These are phyloP conservation scores for Acacia acuminata DNA, from an alignment of 306 rosid species.

Conservation along the genomic window DNA sequence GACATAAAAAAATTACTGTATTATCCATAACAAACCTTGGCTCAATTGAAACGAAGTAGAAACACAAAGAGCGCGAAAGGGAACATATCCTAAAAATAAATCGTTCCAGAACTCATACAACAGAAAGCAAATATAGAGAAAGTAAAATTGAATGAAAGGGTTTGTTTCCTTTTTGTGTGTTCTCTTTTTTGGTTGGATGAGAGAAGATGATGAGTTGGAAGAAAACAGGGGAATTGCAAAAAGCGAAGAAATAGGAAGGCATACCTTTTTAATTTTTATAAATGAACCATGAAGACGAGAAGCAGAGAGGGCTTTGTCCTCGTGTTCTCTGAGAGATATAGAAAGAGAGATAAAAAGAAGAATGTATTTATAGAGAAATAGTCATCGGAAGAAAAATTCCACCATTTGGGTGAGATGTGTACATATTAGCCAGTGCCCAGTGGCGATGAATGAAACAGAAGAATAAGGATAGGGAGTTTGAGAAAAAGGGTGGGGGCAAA, in stretches of 20 bases:
- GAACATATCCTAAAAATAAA: background rate
- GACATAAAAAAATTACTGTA: background rate
- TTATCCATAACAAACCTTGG: conserved; percentile 3
- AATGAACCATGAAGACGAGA: conserved; percentile 35
- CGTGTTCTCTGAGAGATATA: conserved; percentile 27
- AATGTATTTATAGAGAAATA: conserved; percentile 1
- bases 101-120: conserved; percentile 14
- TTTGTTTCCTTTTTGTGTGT: background rate
- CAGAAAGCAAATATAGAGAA: conserved; percentile 7
- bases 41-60: background rate
- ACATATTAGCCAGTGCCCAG: conserved; percentile 9
- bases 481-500: background rate
- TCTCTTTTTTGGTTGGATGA: background rate
- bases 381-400: conserved; percentile 10
- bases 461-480: background rate
- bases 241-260: conserved; percentile 3
- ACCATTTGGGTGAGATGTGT: conserved; percentile 35
- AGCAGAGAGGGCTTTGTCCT: conserved; percentile 13
- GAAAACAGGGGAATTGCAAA: background rate
- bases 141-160: conserved; percentile 8
- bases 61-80: conserved; percentile 20
- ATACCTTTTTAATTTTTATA: conserved; percentile 45
- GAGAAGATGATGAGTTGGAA: conserved; percentile 5
- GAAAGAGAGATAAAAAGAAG: conserved; percentile 15
- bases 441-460: conserved; percentile 44